These are phyloP conservation scores for Triticum urartu DNA, from an alignment of 176 grass and related monocot species.

Conservation along the genomic window DNA sequence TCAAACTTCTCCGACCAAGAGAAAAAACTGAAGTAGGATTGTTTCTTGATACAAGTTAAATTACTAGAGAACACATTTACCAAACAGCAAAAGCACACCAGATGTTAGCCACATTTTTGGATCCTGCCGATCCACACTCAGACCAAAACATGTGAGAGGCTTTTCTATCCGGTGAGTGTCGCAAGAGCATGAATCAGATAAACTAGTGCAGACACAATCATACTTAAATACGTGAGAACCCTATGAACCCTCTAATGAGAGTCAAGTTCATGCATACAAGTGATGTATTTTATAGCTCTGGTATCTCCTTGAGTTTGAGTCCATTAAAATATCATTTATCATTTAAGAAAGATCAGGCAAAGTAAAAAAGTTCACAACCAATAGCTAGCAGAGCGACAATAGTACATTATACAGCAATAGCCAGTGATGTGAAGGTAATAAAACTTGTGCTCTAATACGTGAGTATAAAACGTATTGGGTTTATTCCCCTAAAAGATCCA, in stretches of 20 bases:
- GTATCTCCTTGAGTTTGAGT: not conserved
- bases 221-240: not conserved
- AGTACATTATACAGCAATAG: not conserved
- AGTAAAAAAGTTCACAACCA: not conserved
- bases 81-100: not conserved
- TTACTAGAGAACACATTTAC: not conserved
- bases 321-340: not conserved
- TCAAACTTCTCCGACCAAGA: conserved; percentile 13
- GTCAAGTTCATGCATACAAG: conserved; percentile 12
- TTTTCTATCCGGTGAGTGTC: not conserved
- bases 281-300: not conserved
- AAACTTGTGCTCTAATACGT: not conserved
- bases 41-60: not conserved
- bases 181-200: not conserved
- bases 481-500: not conserved
- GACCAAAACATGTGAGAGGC: not conserved
- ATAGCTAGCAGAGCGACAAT: not conserved
- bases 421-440: not conserved
- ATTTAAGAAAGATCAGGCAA: not conserved
- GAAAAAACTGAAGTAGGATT: not conserved
- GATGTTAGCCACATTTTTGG: not conserved
- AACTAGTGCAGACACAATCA: not conserved
- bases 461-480: not conserved
- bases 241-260: not conserved
- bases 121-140: not conserved